phyloP scores from a whole-genome alignment of 192 early-diverging fungal species.

The Podila verticillata region DNA sequence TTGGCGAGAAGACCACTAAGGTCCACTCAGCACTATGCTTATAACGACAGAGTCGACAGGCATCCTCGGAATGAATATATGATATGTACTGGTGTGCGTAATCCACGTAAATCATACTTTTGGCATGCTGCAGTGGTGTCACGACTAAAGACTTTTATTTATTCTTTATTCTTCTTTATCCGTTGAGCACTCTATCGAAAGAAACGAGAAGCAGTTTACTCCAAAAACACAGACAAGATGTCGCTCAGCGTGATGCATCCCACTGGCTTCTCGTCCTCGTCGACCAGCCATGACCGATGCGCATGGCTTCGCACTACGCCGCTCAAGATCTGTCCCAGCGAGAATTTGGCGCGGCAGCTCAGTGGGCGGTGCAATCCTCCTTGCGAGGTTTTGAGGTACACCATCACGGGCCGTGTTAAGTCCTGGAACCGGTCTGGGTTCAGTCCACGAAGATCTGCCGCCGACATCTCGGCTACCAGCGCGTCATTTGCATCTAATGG shows the following conservation, averaged over 20 bases:
- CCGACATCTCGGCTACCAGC: constrained; percentile 75
- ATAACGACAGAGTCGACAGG: no score
- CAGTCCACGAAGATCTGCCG: constrained; percentile 79
- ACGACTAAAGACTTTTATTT: no score
- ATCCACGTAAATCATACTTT: no score
- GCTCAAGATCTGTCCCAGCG: constrained; percentile 64
- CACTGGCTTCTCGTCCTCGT: constrained; percentile 61
- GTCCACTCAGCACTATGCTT: no score
- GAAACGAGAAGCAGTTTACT: background rate
- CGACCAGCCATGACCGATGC: constrained; percentile 75
- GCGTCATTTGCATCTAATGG: constrained; percentile 60
- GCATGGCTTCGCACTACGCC: constrained; percentile 58
- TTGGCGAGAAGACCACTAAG: no score
- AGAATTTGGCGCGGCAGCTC: constrained; percentile 60
- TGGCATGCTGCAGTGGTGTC: no score
- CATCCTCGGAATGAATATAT: no score
- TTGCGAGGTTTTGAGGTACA: constrained; percentile 66
- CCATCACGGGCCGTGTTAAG: constrained; percentile 71
- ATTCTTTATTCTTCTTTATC: no score
- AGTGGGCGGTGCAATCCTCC: constrained; percentile 63
- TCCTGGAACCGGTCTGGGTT: constrained; percentile 63
- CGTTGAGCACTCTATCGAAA: no score
- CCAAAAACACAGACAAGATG: constrained; percentile 63
- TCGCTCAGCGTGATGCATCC: constrained; percentile 84
- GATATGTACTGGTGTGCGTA: no score